Evolutionary conservation across 1,284 basidiomycete genomes (phyloP).

Genomic region (Xanthoconium separans): DNA sequence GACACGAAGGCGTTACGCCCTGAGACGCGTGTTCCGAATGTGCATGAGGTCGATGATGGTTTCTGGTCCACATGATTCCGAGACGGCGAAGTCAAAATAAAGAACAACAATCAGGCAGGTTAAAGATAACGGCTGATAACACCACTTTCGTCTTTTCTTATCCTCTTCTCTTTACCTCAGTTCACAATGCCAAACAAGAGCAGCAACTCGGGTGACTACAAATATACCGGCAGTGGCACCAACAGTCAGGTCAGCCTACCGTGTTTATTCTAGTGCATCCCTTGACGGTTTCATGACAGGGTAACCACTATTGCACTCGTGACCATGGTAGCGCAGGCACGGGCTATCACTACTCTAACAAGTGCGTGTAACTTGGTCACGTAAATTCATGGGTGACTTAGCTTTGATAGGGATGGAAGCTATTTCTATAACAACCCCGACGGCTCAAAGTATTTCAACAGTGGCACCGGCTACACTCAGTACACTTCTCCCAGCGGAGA

Average conservation of each 20-base stretch:
- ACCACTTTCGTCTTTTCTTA: neutral
- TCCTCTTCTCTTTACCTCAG: neutral
- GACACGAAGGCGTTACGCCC: no score
- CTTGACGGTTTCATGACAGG: conserved; percentile 33
- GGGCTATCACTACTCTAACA: conserved; percentile 62
- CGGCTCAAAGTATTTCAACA: conserved; percentile 60
- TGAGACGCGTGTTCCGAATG: no score
- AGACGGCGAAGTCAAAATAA: no score
- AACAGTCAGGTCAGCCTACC: conserved; percentile 45
- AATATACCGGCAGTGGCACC: conserved; percentile 47
- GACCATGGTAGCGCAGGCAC: conserved; percentile 40
- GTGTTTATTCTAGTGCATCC: neutral
- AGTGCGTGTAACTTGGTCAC: conserved; percentile 28
- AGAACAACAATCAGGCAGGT: conserved; percentile 10
- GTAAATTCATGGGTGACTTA: neutral
- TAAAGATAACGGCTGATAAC: neutral
- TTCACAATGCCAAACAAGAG: conserved; percentile 19
- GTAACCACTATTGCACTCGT: conserved; percentile 56
- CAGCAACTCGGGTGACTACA: conserved; percentile 33
- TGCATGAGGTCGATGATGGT: no score
- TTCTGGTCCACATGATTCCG: no score
- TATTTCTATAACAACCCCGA: conserved; percentile 64
- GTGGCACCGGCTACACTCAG: conserved; percentile 44
- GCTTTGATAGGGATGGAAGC: conserved; percentile 44
- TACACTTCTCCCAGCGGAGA: conserved; percentile 53